Percentiles rank a stretch among this genome's conserved stretches.
Conservation (phyloP, 306 rosid species). For the Bauhinia variegata region DNA sequence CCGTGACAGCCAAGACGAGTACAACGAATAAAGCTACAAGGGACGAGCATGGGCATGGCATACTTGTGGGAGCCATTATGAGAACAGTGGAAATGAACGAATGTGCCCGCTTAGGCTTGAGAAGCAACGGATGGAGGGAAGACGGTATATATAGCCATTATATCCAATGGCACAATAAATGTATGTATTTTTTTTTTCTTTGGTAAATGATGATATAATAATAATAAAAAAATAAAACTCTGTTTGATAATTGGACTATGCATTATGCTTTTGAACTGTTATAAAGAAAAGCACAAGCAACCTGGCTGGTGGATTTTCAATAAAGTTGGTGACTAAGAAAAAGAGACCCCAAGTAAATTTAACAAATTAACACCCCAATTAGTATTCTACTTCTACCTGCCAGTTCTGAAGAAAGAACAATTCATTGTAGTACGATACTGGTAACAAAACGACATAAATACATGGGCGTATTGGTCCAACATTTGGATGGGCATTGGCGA, state of each 20-base stretch:
- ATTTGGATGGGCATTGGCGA: not conserved
- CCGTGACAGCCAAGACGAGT: slow-evolving; percentile 17
- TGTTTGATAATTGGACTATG: slow-evolving; percentile 37
- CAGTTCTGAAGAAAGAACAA: not conserved
- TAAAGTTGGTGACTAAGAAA: slow-evolving; percentile 33
- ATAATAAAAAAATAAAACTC: too few species aligned
- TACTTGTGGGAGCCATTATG: slow-evolving; percentile 43
- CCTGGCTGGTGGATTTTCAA: slow-evolving; percentile 41
- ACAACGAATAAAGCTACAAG: not conserved
- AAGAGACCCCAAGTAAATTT: not conserved
- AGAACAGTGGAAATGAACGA: not conserved
- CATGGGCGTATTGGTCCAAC: too few species aligned
- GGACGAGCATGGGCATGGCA: slow-evolving; percentile 3
- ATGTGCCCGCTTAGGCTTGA: slow-evolving; percentile 10
- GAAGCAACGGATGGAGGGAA: slow-evolving; percentile 31
- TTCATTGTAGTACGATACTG: not conserved
- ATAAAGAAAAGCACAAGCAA: slow-evolving; percentile 18
- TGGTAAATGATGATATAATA: too few species aligned
- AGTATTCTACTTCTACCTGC: slow-evolving; percentile 38
- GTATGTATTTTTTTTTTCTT: too few species aligned
- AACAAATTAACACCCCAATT: slow-evolving; percentile 20
- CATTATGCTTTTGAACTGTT: not conserved
- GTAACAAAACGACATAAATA: not conserved
- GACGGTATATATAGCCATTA: slow-evolving; percentile 27
- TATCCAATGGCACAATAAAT: not conserved